Evolutionary conservation across 2,329 filamentous ascomycete species (phyloP), one percentile per base, ranked within the genome.

Genomic region (Leptographium radiaticola): DNA sequence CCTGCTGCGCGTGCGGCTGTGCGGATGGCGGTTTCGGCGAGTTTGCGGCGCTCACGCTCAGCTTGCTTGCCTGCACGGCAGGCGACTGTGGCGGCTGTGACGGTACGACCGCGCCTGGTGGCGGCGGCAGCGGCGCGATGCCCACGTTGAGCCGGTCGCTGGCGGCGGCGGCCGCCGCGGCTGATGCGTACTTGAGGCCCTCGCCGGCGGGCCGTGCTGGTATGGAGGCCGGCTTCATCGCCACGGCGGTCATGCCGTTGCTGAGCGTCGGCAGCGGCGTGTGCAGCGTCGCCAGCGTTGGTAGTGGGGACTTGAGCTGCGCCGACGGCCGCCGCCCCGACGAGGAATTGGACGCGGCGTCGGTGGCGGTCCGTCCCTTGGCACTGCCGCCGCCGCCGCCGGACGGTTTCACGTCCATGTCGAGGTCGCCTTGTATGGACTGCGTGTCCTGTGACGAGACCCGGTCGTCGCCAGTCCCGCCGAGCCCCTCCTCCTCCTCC

Each of bases 381-480:
- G 74, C 68, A 59, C 15, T 31, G 43, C 34, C 6, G 18, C 68
- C 58, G 43, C 34, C 6, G 18, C 68, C 58, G 11, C 71, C 73
- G 57, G 64, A 65, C 18, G 70, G 65, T 59, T 68, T 71, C 62
- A 62, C 67, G 61, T 79, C 82, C 57, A 65, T 63, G 53, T 95
- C 89, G 18, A 77, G 68, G 40, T 97, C 91, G 57, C 96, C 91
- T 63, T 90, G 87, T 73, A 94, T 76, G 51, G 93, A 97, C 65
- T 95, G 89, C 33, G 87, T 81, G 68, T 98, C 93, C 71, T 97
- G 90, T 56, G 91, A 96, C n/a, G 91, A 97, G 57, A 86, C 83
- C 63, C 84, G 83, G 70, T 97, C 93, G 67, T 83, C 83, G 34
- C 96, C 90, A 59, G 73, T 76, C 75, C 95, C 83, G 60, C 90